A percentile compares a stretch with the other conserved stretches of the same genome.
phyloP scores from a whole-genome alignment of 208 protist genomes.

The Borovskyia barvae region DNA sequence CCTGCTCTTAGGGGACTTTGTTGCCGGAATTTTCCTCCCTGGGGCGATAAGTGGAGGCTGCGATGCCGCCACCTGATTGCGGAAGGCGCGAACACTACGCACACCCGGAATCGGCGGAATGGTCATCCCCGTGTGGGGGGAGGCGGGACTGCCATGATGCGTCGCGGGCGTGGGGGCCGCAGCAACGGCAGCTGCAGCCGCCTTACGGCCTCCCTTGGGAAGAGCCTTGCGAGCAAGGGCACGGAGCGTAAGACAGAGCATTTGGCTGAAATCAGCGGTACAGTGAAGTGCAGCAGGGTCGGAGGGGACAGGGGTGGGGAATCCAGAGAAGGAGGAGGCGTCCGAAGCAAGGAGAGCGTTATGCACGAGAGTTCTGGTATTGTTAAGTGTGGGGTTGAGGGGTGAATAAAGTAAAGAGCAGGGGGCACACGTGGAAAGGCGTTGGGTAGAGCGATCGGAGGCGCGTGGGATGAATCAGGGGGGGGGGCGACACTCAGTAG shows the following conservation, averaged over 20 bases:
- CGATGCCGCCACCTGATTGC: slow-evolving; percentile 12
- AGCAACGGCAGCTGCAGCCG: slow-evolving; percentile 1
- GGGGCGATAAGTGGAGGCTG: background rate
- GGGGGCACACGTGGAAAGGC: background rate
- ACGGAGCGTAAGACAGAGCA: slow-evolving; percentile 23
- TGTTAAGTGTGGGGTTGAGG: background rate
- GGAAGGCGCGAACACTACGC: slow-evolving; percentile 20
- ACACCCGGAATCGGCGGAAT: slow-evolving; percentile 33
- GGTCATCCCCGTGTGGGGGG: slow-evolving; percentile 2
- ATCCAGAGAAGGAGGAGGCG: too few relatives aligned
- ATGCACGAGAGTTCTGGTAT: too few relatives aligned
- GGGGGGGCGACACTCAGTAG: too few relatives aligned
- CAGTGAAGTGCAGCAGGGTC: background rate
- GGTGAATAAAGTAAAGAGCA: background rate
- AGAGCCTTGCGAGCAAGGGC: slow-evolving; percentile 25
- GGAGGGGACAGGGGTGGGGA: background rate
- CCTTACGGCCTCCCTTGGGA: slow-evolving; percentile 3
- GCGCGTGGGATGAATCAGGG: too few relatives aligned
- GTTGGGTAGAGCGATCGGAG: too few relatives aligned
- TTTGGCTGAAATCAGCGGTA: background rate
- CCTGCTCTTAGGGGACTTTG: background rate
- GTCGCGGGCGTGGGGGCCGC: background rate
- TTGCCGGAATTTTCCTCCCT: slow-evolving; percentile 14
- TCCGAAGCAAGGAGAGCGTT: too few relatives aligned
- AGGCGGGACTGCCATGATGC: slow-evolving; percentile 3